These are phyloP conservation scores for Globisporangium radiosum DNA, from an alignment of 352 stramenopile species.

Conservation along the genomic window DNA sequence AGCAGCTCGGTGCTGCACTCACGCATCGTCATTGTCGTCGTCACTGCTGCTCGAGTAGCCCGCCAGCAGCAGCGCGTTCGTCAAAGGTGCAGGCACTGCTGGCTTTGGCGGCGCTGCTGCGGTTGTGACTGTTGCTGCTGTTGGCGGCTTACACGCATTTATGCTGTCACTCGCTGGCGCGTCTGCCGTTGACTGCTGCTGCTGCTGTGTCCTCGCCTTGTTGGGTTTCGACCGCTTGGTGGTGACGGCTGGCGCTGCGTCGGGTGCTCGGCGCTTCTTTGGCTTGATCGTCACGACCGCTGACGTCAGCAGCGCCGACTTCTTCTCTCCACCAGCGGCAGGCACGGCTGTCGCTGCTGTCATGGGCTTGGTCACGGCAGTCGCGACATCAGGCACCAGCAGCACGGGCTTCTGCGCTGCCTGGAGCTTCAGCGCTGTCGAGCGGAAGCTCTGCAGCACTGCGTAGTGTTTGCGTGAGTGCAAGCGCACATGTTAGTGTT, in stretches of 20 bases:
- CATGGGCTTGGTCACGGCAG: slow-evolving; percentile 2
- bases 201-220: not conserved
- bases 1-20: not conserved
- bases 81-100: not conserved
- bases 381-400: slow-evolving; percentile 10
- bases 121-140: too few species aligned
- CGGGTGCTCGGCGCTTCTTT: slow-evolving; percentile 34
- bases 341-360: not conserved
- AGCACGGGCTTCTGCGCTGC: slow-evolving; percentile 28
- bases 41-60: slow-evolving; percentile 60
- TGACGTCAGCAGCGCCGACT: slow-evolving; percentile 10
- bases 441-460: slow-evolving; percentile 63
- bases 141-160: not conserved
- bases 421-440: slow-evolving; percentile 51
- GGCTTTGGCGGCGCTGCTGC: not conserved
- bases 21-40: slow-evolving; percentile 10
- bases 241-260: slow-evolving; percentile 3
- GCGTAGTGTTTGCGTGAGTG: not conserved
- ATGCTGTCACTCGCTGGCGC: not conserved
- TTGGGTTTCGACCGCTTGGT: not conserved
- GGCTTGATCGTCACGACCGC: slow-evolving; percentile 37
- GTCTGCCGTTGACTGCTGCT: slow-evolving; percentile 2
- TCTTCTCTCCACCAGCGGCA: slow-evolving; percentile 1
- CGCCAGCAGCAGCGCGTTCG: slow-evolving; percentile 19
- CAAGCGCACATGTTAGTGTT: not conserved